These are phyloP conservation scores for Larix sibirica DNA, from an alignment of 83 land plant species.

Conservation along the genomic window DNA sequence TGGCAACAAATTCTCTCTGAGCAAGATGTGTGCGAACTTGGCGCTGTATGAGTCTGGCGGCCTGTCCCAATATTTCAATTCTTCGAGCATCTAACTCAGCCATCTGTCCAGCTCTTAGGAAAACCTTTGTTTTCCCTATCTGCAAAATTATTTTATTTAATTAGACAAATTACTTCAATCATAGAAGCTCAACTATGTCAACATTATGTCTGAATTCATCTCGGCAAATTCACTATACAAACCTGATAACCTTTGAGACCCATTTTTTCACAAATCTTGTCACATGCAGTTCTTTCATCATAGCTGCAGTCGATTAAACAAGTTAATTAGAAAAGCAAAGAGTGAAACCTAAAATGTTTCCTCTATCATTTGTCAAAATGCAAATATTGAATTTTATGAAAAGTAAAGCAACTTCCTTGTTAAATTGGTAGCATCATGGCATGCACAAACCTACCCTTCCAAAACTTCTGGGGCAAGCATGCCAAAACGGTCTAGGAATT, in stretches of 20 bases:
- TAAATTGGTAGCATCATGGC: background rate
- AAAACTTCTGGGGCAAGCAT: slow-evolving; percentile 80
- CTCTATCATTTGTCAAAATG: background rate
- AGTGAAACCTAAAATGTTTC: no score
- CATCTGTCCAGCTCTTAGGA: slow-evolving; percentile 96
- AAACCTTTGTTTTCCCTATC: slow-evolving; percentile 88
- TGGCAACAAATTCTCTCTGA: slow-evolving; percentile 61
- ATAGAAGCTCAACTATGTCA: no score
- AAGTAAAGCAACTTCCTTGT: background rate
- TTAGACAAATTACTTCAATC: no score
- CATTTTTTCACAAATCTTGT: slow-evolving; percentile 70
- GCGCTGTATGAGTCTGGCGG: slow-evolving; percentile 75
- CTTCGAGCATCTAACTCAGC: slow-evolving; percentile 86
- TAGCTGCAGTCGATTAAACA: slow-evolving; percentile 32
- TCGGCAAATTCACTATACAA: background rate
- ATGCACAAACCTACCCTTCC: slow-evolving; percentile 53
- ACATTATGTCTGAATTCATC: no score
- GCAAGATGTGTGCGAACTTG: slow-evolving; percentile 77
- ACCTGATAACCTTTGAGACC: slow-evolving; percentile 88
- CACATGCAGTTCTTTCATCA: slow-evolving; percentile 81
- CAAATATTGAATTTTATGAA: background rate
- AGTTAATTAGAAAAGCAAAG: slow-evolving; percentile 8
- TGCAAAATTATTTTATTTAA: slow-evolving; percentile 20
- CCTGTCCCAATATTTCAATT: slow-evolving; percentile 71
- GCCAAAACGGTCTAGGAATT: slow-evolving; percentile 91